A percentile compares a stretch with the other conserved stretches of the same genome.
Conservation (phyloP, 176 grass and related monocot genomes). For the Oryza officinalis region DNA sequence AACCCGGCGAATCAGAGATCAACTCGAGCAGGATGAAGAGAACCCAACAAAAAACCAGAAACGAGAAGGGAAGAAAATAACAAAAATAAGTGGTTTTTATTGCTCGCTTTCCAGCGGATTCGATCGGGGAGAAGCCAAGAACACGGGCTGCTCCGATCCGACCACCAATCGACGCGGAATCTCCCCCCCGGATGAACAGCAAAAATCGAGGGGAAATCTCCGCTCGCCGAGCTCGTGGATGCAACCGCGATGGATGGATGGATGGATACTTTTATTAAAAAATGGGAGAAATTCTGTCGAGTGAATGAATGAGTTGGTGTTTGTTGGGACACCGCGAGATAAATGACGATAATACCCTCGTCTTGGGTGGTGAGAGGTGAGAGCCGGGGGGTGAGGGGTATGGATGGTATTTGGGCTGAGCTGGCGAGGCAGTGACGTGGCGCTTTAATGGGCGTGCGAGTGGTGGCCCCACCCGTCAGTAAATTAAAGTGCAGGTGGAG, state of each 20-base stretch:
- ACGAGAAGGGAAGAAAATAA: background rate
- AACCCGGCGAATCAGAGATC: background rate
- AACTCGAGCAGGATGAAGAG: constrained; percentile 1
- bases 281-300: background rate
- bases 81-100: background rate
- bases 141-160: background rate
- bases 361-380: background rate
- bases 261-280: constrained; percentile 6
- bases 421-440: constrained; percentile 38
- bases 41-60: background rate
- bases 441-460: constrained; percentile 20
- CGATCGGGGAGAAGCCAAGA: constrained; percentile 30
- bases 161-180: constrained; percentile 36
- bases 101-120: constrained; percentile 13
- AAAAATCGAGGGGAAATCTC: constrained; percentile 20
- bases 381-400: background rate
- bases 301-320: constrained; percentile 41
- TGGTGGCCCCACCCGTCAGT: constrained; percentile 14
- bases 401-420: constrained; percentile 40
- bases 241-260: constrained; percentile 38
- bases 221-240: constrained; percentile 6
- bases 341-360: constrained; percentile 38
- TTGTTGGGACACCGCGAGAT: background rate
- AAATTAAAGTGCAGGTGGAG: background rate
- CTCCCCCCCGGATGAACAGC: background rate